Evolutionary conservation across 2,329 filamentous ascomycete species (phyloP).

Genomic region (Hypoxylon sp.): DNA sequence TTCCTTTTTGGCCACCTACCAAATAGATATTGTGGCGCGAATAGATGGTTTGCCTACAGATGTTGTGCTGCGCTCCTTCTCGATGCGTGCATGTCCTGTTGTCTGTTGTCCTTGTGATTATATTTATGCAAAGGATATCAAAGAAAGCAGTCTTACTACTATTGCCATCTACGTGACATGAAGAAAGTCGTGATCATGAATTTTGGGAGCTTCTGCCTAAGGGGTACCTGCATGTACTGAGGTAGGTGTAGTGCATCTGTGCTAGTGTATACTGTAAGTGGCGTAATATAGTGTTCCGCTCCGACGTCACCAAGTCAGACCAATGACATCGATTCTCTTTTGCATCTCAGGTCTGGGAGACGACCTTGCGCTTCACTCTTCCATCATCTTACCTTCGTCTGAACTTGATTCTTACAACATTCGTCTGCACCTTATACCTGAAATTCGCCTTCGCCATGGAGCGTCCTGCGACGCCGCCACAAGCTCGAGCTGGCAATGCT

Average conservation of each 20-base stretch:
- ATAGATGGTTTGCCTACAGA: conserved; percentile 18
- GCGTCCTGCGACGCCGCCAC: conserved; percentile 53
- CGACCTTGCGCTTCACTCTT: neutral
- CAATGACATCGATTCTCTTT: conserved; percentile 12
- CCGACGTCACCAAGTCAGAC: conserved; percentile 41
- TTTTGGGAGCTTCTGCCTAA: no score
- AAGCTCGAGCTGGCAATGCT: conserved; percentile 42
- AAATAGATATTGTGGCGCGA: conserved; percentile 4
- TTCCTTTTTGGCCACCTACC: neutral
- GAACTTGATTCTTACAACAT: neutral
- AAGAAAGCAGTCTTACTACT: neutral
- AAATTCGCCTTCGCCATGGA: conserved; percentile 50
- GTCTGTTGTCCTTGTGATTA: neutral
- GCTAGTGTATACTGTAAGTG: no score
- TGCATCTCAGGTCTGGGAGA: conserved; percentile 3
- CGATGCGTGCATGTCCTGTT: neutral
- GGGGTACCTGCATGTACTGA: no score
- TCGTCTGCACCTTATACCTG: neutral
- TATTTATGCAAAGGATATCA: neutral
- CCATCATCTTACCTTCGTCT: neutral
- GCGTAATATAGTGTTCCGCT: no score
- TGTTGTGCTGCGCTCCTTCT: neutral
- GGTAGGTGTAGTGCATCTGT: no score
- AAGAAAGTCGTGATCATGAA: no score
- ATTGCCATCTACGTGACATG: no score